A percentile compares a stretch with the other conserved stretches of the same genome.
phyloP scores from a whole-genome alignment of 2,329 filamentous ascomycete genomes.

The Penicillium sp. region DNA sequence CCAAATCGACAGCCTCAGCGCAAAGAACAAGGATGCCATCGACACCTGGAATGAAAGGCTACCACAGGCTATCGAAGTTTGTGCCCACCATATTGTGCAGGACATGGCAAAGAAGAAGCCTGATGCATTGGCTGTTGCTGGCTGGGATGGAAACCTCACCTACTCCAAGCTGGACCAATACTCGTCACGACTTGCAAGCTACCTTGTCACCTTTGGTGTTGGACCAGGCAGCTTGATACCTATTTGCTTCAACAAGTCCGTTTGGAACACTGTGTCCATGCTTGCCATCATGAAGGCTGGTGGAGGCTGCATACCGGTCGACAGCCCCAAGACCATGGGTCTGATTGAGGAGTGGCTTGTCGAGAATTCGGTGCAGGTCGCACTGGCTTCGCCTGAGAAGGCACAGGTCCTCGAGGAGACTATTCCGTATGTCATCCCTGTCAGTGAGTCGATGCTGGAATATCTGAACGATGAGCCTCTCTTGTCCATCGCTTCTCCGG shows the following conservation, averaged over 20 bases:
- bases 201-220: slow-evolving; percentile 29
- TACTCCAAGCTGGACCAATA: slow-evolving; percentile 31
- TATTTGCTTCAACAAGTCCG: slow-evolving; percentile 26
- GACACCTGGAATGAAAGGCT: slow-evolving; percentile 27
- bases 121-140: slow-evolving; percentile 25
- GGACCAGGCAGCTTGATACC: slow-evolving; percentile 25
- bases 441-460: slow-evolving; percentile 33
- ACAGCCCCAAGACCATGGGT: slow-evolving; percentile 27
- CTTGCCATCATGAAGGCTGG: slow-evolving; percentile 30
- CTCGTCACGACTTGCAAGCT: slow-evolving; percentile 29
- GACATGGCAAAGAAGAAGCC: slow-evolving; percentile 22
- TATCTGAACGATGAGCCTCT: slow-evolving; percentile 22
- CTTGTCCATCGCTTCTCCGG: slow-evolving; percentile 7
- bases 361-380: slow-evolving; percentile 38
- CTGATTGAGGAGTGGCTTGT: slow-evolving; percentile 37
- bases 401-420: slow-evolving; percentile 39
- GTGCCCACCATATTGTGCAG: slow-evolving; percentile 27
- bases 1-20: slow-evolving; percentile 37
- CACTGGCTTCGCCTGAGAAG: slow-evolving; percentile 35
- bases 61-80: slow-evolving; percentile 21
- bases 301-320: slow-evolving; percentile 33
- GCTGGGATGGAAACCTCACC: slow-evolving; percentile 32
- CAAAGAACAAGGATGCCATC: slow-evolving; percentile 29
- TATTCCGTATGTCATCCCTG: slow-evolving; percentile 37
- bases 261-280: slow-evolving; percentile 27